Conservation (phyloP, 305 asterid species). For the Fraxinus floribunda region DNA sequence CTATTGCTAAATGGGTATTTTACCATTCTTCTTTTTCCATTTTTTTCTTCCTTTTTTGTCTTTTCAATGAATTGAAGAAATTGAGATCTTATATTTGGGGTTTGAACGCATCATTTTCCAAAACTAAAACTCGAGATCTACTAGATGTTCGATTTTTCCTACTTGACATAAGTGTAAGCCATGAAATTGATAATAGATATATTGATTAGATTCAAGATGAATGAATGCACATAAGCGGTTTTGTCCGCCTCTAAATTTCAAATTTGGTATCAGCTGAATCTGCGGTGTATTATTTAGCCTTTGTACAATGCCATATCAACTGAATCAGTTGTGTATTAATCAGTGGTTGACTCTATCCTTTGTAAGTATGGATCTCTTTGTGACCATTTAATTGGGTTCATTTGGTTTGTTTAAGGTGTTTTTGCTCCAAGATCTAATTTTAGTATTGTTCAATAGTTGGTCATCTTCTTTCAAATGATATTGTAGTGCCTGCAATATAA, state of each 20-base stretch:
- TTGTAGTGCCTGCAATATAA: neutral
- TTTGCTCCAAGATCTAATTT: neutral
- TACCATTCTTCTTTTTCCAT: neutral
- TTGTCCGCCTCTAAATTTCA: neutral
- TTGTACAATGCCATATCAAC: neutral
- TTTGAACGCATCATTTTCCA: neutral
- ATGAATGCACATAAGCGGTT: neutral
- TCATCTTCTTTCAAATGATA: neutral
- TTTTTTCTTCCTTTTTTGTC: neutral
- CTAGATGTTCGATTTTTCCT: neutral
- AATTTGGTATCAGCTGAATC: neutral
- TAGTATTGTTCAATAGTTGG: neutral
- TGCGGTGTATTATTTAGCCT: neutral
- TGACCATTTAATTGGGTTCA: neutral
- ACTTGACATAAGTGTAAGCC: neutral
- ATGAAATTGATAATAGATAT: neutral
- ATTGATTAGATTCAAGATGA: neutral
- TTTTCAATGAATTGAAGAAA: neutral
- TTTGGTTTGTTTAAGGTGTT: neutral
- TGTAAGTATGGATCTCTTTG: neutral
- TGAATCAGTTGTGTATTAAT: no score
- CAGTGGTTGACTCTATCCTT: neutral
- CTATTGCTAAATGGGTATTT: neutral
- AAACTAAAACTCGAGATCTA: neutral
- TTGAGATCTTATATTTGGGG: neutral